Base-by-base conservation (phyloP, 495 filamentous ascomycete genomes). In the Aspergillus ostianus region DNA sequence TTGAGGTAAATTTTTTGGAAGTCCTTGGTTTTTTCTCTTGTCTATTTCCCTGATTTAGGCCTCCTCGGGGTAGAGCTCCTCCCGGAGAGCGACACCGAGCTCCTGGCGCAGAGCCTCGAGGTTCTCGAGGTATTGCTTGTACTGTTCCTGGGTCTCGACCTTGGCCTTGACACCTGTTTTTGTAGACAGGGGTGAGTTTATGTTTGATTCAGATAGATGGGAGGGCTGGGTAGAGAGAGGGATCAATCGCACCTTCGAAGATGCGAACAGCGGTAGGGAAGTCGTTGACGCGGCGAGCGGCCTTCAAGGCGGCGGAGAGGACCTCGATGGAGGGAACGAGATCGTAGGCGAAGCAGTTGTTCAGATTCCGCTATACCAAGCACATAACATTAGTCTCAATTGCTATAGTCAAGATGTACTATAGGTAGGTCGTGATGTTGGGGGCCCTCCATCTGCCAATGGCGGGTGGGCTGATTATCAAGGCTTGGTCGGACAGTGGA, bases 281-380 rank as follows among this genome's bases (percentile, higher is more conserved):
- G 82, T 99, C 94, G 80, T 99, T 96, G 72, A 99, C 95, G 74
- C 94, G 85, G 71, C 94, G 82, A 53, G 94, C 94, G 61, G 94
- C 94, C 74, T 84, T 87, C 56, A 99, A 84, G 56, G 94, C 94
- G 65, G 94, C 93, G 66, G 85, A 84, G 77, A 97, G 86, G 71
- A 99, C 95, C 67, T 91, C 87, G 55, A 93, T 85, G 54, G 93
- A 93, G 66, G 94, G 94, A 63, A 99, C 94, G 70, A 99, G 87
- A 85, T 99, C 94, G 87, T 99, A 99, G 74, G 94, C 94, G 80
- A 99, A 99, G 75, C 90, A 92, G 81, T 99, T 99, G 88, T 99
- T 99, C 66, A 99, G 84, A 79, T 99, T 99, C 73, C 94, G 92
- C 92, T 98, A 68, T 61, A 57, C 21, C 19, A 50, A 46, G 45